A percentile compares a stretch with the other conserved stretches of the same genome.
Conservation (phyloP, 768 basidiomycete species). For the Naganishia vishniacii region DNA sequence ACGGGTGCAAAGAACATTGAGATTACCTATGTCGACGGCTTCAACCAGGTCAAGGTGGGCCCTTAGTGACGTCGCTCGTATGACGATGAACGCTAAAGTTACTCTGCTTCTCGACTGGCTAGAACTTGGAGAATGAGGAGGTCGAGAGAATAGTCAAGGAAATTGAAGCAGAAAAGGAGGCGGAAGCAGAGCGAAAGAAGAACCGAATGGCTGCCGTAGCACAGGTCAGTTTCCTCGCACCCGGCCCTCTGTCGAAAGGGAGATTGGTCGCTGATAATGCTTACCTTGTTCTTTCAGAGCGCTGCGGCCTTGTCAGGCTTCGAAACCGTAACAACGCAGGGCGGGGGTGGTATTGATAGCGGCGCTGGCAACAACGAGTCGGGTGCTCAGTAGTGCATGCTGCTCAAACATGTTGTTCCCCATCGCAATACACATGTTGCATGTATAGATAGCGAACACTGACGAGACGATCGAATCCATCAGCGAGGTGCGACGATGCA, state of each 20-base stretch:
- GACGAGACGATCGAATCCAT: too few species aligned
- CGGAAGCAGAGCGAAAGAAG: slow-evolving; percentile 93
- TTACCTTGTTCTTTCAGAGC: not conserved
- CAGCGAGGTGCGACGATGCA: too few species aligned
- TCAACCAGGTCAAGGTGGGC: slow-evolving; percentile 81
- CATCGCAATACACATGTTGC: too few species aligned
- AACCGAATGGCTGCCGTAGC: slow-evolving; percentile 84
- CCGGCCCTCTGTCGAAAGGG: too few species aligned
- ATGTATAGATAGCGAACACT: too few species aligned
- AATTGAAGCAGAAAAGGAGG: slow-evolving; percentile 95
- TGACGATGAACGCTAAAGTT: not conserved
- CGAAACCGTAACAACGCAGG: not conserved
- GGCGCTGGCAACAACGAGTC: slow-evolving; percentile 8
- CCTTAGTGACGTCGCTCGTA: not conserved
- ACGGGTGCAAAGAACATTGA: slow-evolving; percentile 99
- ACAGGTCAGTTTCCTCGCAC: slow-evolving; percentile 4
- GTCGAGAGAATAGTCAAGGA: slow-evolving; percentile 87
- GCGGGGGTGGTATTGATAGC: not conserved
- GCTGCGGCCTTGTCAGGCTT: slow-evolving; percentile 10
- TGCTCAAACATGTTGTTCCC: not conserved
- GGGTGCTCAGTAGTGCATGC: not conserved
- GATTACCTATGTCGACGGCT: slow-evolving; percentile 93
- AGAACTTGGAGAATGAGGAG: slow-evolving; percentile 81
- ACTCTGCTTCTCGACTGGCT: slow-evolving; percentile 1
- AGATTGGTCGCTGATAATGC: not conserved